phyloP scores from a whole-genome alignment of 345 rosid genomes.

The Corchorus capsularis region DNA sequence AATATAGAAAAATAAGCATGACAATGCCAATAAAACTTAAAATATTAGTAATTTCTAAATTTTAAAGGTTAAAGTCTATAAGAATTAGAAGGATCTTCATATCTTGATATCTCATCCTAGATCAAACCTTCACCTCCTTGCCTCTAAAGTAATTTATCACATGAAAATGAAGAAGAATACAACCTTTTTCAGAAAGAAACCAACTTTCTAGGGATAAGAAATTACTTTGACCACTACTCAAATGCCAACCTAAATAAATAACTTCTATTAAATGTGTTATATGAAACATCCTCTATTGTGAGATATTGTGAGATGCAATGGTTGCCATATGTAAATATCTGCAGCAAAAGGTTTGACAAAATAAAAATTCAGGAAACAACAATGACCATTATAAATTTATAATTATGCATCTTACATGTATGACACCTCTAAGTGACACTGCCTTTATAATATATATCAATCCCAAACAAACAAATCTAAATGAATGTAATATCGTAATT shows the following conservation, averaged over 20 bases:
- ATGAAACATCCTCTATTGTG: constrained; percentile 11
- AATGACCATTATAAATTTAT: neutral
- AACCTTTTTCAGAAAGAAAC: neutral
- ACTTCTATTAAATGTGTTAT: neutral
- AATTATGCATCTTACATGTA: neutral
- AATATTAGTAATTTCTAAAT: neutral
- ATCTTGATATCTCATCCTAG: too few relatives aligned
- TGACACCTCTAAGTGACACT: neutral
- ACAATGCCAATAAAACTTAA: constrained; percentile 6
- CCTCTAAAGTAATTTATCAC: too few relatives aligned
- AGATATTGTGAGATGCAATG: neutral
- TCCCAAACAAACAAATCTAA: too few relatives aligned
- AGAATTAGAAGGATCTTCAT: constrained; percentile 8
- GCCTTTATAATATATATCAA: too few relatives aligned
- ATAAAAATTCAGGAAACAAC: neutral
- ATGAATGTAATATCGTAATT: too few relatives aligned
- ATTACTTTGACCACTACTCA: too few relatives aligned
- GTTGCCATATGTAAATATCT: neutral
- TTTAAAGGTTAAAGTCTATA: neutral
- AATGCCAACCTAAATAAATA: neutral
- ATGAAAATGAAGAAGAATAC: too few relatives aligned
- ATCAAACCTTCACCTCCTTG: too few relatives aligned
- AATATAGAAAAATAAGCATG: constrained; percentile 17
- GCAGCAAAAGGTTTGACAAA: neutral
- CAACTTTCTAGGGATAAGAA: too few relatives aligned